A percentile compares a stretch with the other conserved stretches of the same genome.
Evolutionary conservation across 2,329 filamentous ascomycete genomes (phyloP).

Genomic region (Aspergillus sp.): DNA sequence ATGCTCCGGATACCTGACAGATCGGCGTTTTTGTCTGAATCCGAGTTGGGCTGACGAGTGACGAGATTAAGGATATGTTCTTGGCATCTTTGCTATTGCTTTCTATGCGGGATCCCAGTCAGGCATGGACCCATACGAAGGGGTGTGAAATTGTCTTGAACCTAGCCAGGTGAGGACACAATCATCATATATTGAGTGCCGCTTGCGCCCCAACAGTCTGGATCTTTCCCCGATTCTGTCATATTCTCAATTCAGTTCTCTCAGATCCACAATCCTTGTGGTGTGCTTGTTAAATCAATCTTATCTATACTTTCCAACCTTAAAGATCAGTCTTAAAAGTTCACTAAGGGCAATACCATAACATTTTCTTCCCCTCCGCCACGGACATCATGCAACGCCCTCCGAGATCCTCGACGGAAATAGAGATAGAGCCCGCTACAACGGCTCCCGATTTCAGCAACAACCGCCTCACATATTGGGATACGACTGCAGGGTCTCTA

Average conservation of each 20-base stretch:
- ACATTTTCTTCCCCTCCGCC: not conserved
- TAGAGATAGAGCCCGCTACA: constrained; percentile 10
- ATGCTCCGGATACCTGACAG: constrained; percentile 13
- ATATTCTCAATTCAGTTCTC: not conserved
- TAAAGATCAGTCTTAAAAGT: not conserved
- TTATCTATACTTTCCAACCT: not conserved
- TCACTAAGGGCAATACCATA: not conserved
- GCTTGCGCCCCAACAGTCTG: not conserved
- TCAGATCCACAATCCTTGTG: not conserved
- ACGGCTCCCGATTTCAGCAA: constrained; percentile 1
- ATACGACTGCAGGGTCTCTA: constrained; percentile 1
- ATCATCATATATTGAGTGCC: constrained; percentile 7
- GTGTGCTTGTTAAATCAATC: not conserved
- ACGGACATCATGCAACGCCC: constrained; percentile 13
- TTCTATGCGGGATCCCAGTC: constrained; percentile 6
- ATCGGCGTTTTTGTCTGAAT: constrained; percentile 2
- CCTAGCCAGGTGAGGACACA: constrained; percentile 1
- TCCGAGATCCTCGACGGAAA: constrained; percentile 4
- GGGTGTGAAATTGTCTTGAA: constrained; percentile 2
- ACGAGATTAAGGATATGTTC: constrained; percentile 8
- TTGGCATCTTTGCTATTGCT: constrained; percentile 12
- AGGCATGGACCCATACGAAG: not conserved
- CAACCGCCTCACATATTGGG: constrained; percentile 16
- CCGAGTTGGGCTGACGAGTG: constrained; percentile 12
- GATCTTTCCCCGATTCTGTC: not conserved